phyloP scores from a whole-genome alignment of 2,329 filamentous ascomycete genomes.

The Fusarium torulosum region DNA sequence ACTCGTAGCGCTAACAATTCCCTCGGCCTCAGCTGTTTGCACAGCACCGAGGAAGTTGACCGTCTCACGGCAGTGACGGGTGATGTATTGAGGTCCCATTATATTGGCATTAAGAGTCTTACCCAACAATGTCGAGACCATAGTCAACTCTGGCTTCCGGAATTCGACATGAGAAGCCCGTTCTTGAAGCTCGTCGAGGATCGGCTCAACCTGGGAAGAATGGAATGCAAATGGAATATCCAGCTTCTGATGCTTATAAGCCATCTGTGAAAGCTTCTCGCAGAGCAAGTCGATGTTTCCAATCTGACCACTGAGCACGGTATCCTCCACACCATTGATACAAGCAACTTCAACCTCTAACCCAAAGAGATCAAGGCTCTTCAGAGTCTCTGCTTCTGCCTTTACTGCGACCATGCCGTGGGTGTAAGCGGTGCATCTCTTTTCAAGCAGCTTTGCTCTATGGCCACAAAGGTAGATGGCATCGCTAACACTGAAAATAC shows the following conservation, averaged over 20 bases:
- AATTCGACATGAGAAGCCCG: constrained; percentile 9
- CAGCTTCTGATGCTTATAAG: constrained; percentile 31
- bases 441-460: neutral
- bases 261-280: neutral
- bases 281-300: constrained; percentile 10
- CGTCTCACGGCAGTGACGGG: neutral
- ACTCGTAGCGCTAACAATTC: neutral
- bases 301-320: constrained; percentile 15
- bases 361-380: neutral
- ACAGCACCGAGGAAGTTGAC: constrained; percentile 1
- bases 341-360: neutral
- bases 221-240: constrained; percentile 54
- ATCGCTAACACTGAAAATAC: constrained; percentile 71
- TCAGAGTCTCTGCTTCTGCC: neutral
- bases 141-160: neutral
- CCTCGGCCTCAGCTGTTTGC: neutral
- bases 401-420: constrained; percentile 1
- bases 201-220: constrained; percentile 54
- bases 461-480: constrained; percentile 71
- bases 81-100: neutral
- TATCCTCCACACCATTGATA: neutral
- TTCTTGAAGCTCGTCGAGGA: constrained; percentile 61
- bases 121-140: constrained; percentile 6
- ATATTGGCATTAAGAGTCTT: neutral
- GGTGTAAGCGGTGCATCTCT: constrained; percentile 23